Conservation (phyloP, 345 rosid species). For the Crucihimalaya himalaica region DNA sequence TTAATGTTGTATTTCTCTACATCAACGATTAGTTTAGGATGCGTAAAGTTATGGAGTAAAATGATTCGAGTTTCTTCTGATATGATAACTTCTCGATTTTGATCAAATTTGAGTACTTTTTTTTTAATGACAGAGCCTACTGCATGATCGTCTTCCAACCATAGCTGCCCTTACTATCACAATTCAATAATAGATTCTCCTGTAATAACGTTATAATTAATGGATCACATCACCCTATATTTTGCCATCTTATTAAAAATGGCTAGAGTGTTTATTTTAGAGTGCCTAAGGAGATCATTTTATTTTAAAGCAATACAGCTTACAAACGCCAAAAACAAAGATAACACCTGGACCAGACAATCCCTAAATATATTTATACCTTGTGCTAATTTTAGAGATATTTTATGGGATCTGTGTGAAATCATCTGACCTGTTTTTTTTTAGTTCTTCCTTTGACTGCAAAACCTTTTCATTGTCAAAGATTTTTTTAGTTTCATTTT, state of each 20-base stretch:
- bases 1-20: neutral
- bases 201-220: neutral
- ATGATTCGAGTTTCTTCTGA: neutral
- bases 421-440: neutral
- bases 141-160: neutral
- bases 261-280: constrained; percentile 13
- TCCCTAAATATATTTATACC: constrained; percentile 33
- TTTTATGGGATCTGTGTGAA: neutral
- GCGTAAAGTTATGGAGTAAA: neutral
- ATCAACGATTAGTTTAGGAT: neutral
- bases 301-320: constrained; percentile 22
- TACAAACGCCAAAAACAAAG: constrained; percentile 1
- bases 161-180: neutral
- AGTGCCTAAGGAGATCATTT: neutral
- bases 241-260: neutral
- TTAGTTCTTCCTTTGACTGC: constrained; percentile 1
- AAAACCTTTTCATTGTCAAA: constrained; percentile 2
- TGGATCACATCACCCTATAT: neutral
- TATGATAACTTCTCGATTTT: constrained; percentile 8
- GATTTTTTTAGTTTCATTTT: neutral
- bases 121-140: neutral
- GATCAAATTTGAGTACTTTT: neutral
- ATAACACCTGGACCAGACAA: neutral
- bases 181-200: neutral
- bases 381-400: constrained; percentile 8